These are phyloP conservation scores for Lecanicillium sp. DNA, from an alignment of 2,329 filamentous ascomycete species.

Conservation along the genomic window DNA sequence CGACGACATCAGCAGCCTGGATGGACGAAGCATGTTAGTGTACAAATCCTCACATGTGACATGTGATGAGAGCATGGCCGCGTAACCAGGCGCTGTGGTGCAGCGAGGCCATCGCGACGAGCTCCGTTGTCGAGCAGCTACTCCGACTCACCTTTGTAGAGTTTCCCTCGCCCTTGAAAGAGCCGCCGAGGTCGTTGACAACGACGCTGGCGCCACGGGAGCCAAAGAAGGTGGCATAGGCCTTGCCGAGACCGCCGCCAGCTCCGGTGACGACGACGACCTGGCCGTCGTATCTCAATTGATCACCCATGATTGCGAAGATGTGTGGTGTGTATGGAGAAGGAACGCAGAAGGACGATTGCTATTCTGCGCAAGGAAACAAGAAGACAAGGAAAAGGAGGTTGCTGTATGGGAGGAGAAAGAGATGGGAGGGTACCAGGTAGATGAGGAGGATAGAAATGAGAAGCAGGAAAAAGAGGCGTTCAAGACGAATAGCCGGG, in stretches of 20 bases:
- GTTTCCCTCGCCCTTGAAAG: constrained; percentile 85
- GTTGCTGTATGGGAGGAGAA: background rate
- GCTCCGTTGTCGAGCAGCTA: background rate
- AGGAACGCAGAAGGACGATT: background rate
- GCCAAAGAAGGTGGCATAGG: constrained; percentile 84
- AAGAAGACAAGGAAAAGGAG: constrained; percentile 3
- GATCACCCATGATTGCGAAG: constrained; percentile 45
- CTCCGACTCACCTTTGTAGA: constrained; percentile 65
- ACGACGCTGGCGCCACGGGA: constrained; percentile 89
- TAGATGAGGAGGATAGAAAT: background rate
- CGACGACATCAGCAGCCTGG: constrained; percentile 74
- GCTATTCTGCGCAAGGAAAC: constrained; percentile 1
- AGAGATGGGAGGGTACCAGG: constrained; percentile 5
- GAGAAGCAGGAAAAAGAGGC: constrained; percentile 1
- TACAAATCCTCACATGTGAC: too few relatives aligned
- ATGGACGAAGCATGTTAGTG: too few relatives aligned
- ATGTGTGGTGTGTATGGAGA: constrained; percentile 9
- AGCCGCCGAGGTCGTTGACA: constrained; percentile 90
- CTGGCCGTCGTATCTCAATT: constrained; percentile 76
- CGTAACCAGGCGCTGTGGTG: too few relatives aligned
- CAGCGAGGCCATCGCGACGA: too few relatives aligned
- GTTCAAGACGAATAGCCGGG: background rate
- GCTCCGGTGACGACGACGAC: constrained; percentile 77
- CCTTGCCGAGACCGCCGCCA: constrained; percentile 70
- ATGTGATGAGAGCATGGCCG: too few relatives aligned